Conservation (phyloP, 495 filamentous ascomycete species). For the Coniosporium apollinis region DNA sequence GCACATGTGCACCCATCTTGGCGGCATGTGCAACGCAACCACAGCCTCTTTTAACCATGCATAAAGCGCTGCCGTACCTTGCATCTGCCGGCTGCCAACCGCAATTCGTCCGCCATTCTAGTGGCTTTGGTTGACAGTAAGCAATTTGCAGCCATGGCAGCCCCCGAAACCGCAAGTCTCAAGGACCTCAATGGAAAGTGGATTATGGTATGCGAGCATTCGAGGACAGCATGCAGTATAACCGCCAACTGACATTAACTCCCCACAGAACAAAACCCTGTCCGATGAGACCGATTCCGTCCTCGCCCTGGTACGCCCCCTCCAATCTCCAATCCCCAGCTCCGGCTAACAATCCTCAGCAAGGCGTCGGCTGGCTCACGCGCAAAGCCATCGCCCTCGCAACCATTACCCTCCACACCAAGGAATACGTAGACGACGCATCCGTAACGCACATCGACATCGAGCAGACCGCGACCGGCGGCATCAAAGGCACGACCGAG, state of each 20-base stretch:
- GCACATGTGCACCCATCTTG: too few relatives aligned
- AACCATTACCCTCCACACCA: constrained; percentile 52
- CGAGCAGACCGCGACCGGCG: constrained; percentile 58
- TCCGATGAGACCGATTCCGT: constrained; percentile 55
- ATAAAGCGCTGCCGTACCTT: too few relatives aligned
- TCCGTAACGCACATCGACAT: constrained; percentile 58
- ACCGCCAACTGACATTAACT: constrained; percentile 2
- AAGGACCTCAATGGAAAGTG: constrained; percentile 62
- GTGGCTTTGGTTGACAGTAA: too few relatives aligned
- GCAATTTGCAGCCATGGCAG: constrained; percentile 54
- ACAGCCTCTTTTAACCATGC: too few relatives aligned
- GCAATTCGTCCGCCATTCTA: too few relatives aligned
- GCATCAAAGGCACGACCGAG: constrained; percentile 57
- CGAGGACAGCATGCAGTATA: constrained; percentile 4
- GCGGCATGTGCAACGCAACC: too few relatives aligned
- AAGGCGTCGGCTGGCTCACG: constrained; percentile 68
- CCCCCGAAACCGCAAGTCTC: constrained; percentile 54
- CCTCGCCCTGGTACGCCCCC: constrained; percentile 40
- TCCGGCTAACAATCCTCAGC: constrained; percentile 23
- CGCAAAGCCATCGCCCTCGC: constrained; percentile 62
- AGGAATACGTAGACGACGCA: constrained; percentile 28
- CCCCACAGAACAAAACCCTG: constrained; percentile 55
- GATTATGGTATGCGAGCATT: constrained; percentile 45
- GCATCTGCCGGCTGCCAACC: too few relatives aligned
- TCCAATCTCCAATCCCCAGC: neutral